Percentiles rank a stretch among this genome's conserved stretches.
Conservation (phyloP, 805 yeast genomes). For the Yarrowia yakushimensis region DNA sequence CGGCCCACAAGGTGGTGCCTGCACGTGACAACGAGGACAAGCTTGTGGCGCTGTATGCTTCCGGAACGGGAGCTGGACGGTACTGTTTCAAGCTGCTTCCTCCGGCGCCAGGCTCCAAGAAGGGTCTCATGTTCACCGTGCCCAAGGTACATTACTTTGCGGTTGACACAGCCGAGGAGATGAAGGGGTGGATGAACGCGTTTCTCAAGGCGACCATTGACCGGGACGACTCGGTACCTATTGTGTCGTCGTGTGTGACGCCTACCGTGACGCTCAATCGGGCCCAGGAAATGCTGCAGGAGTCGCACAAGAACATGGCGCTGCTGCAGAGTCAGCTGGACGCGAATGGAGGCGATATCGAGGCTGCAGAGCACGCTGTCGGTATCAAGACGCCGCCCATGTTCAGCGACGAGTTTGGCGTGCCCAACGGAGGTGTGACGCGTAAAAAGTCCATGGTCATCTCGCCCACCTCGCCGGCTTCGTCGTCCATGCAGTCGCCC, state of each 20-base stretch:
- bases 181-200: constrained; percentile 94
- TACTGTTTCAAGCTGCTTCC: constrained; percentile 86
- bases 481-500: constrained; percentile 15
- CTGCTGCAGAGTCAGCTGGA: constrained; percentile 24
- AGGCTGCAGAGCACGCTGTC: constrained; percentile 17
- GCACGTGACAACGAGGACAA: constrained; percentile 76
- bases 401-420: constrained; percentile 22
- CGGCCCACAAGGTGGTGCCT: constrained; percentile 88
- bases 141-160: constrained; percentile 96
- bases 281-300: constrained; percentile 82
- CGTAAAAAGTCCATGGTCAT: constrained; percentile 10
- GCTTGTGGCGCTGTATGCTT: constrained; percentile 81
- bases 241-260: constrained; percentile 85
- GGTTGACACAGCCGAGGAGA: constrained; percentile 83
- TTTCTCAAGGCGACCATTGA: constrained; percentile 95
- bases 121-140: constrained; percentile 93
- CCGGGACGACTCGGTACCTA: constrained; percentile 87
- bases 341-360: constrained; percentile 25
- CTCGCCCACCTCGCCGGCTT: constrained; percentile 14
- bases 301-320: constrained; percentile 56
- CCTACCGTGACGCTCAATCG: constrained; percentile 88
- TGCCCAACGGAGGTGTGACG: constrained; percentile 10
- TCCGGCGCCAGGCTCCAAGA: constrained; percentile 95
- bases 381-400: constrained; percentile 11
- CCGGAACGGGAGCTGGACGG: constrained; percentile 90